Evolutionary conservation across 2,329 filamentous ascomycete species (phyloP), one percentile per base, ranked within the genome.

Genomic region (Mycosphaerella sp.): DNA sequence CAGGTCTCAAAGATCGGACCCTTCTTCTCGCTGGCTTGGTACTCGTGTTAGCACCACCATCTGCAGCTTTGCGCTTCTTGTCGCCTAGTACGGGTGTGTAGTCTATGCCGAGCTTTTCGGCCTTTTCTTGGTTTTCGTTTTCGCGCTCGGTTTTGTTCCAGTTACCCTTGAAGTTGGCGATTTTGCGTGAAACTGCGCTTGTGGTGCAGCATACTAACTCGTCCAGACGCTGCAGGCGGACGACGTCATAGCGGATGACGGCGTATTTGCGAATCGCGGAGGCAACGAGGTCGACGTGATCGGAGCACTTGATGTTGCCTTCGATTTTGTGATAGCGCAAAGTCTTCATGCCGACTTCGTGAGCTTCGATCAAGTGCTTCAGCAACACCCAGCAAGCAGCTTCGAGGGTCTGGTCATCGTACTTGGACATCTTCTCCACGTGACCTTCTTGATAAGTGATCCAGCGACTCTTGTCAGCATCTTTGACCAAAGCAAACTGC

Each of bases 151-250:
- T 40, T 34, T 57, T 57, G 44, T 48, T 44, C 36, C 25, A 34
- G 25, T 57, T 57, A 35, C 52, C 52, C 9, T 47, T 47, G 45
- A 54, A 57, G 28, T 57, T 57, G 25, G 55, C 47, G 13, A 55
- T 42, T 32, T 57, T 57, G 52, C 55, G 55, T 10, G 39, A 32
- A 25, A 55, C 41, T 30, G 43, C 49, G 46, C 35, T 44, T 12
- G 34, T 44, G 14, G 55, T 54, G 41, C 52, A 53, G 7, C 49
- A 49, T 34, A 52, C 55, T 1, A 57, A 46, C 37, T 57, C 55
- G 17, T 57, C 52, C 18, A 55, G 41, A 17, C 49, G 49, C 14
- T 55, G 37, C 9, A 52, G 45, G 25, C 55, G 55, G 36, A 57
- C 45, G 21, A 57, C 49, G 14, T 57, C 55, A 39, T 53, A 57